These are phyloP conservation scores for Boletellus emodensis DNA, from an alignment of 768 basidiomycete genomes.

Conservation along the genomic window DNA sequence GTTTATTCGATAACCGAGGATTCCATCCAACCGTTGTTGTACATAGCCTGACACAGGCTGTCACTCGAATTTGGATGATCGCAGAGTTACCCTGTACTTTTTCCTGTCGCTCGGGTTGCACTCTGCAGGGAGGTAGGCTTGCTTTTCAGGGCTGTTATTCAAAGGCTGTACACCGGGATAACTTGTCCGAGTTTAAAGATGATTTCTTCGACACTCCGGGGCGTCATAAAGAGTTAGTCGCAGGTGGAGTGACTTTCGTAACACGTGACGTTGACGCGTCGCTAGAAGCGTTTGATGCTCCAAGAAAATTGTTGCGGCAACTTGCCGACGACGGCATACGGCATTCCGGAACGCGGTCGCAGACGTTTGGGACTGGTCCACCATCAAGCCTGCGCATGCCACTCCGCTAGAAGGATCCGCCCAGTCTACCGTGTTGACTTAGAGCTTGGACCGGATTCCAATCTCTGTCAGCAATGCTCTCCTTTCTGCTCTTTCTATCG, in stretches of 20 bases:
- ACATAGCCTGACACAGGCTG: no score
- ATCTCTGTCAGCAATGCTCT: conserved; percentile 6
- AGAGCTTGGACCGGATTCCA: not conserved
- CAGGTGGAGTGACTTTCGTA: conserved; percentile 17
- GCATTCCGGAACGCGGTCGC: conserved; percentile 21
- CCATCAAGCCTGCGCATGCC: not conserved
- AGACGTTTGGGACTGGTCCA: not conserved
- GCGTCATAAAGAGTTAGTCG: not conserved
- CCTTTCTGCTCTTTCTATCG: conserved; percentile 7
- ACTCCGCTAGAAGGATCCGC: conserved; percentile 1
- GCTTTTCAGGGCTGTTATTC: no score
- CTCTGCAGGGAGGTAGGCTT: no score
- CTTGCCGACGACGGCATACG: conserved; percentile 24
- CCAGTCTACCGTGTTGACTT: conserved; percentile 1
- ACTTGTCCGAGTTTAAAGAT: no score
- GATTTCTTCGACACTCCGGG: no score
- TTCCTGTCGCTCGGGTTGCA: no score
- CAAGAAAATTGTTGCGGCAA: conserved; percentile 7
- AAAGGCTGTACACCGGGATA: no score
- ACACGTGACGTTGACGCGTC: conserved; percentile 25
- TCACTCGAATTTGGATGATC: no score
- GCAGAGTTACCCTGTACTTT: no score
- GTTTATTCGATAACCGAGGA: no score
- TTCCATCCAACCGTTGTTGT: no score
- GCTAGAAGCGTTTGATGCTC: not conserved